Conservation (phyloP, 257 asterid genomes). For the Penstemon barbatus region DNA sequence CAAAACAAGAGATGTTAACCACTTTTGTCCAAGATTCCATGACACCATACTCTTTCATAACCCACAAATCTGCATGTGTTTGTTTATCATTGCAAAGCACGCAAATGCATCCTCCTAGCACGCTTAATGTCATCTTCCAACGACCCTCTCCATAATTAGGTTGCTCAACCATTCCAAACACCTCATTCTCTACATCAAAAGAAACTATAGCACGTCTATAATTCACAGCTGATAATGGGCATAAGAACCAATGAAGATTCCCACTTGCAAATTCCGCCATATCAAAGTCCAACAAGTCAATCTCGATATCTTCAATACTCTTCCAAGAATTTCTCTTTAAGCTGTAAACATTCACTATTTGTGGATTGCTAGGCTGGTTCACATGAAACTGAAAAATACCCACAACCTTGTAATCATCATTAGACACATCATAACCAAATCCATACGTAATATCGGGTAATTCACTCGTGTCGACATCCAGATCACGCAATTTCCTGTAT, state of each 20-base stretch:
- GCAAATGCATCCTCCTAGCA: neutral
- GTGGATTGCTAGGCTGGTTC: neutral
- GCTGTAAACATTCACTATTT: no score
- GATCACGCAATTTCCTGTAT: conserved; percentile 9
- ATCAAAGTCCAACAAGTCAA: neutral
- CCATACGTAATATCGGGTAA: conserved; percentile 2
- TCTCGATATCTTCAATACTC: no score
- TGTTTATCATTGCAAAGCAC: neutral
- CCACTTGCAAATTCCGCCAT: neutral
- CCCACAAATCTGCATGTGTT: neutral
- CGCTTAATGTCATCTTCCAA: neutral
- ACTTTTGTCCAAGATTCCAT: neutral
- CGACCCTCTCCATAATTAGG: neutral
- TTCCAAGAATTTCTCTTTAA: no score
- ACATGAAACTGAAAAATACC: neutral
- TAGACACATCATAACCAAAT: conserved; percentile 24
- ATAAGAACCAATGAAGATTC: neutral
- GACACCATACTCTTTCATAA: neutral
- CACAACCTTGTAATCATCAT: neutral
- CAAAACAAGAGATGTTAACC: neutral
- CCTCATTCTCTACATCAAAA: neutral
- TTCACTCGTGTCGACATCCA: neutral
- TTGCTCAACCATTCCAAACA: neutral
- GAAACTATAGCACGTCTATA: neutral
- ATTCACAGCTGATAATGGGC: neutral